These are phyloP conservation scores for Drosera capensis DNA, from an alignment of 148 eudicot genomes.

Conservation along the genomic window DNA sequence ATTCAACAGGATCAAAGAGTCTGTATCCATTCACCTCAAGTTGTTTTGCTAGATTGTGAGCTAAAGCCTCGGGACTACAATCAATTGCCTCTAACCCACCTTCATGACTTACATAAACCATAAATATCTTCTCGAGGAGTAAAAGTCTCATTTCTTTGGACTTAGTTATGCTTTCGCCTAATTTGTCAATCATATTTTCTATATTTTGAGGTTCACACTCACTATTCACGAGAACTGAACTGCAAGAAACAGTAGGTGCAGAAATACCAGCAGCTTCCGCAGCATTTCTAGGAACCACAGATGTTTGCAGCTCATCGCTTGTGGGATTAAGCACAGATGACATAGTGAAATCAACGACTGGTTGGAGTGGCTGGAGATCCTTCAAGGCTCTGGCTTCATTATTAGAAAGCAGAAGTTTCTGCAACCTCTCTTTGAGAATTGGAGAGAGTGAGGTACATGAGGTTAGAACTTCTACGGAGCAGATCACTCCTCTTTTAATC, in stretches of 20 bases:
- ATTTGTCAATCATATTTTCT: conserved; percentile 7
- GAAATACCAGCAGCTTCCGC: conserved; percentile 1
- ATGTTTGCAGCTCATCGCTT: conserved; percentile 1
- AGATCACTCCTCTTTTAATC: conserved; percentile 48
- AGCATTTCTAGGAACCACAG: conserved; percentile 4
- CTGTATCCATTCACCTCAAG: conserved; percentile 16
- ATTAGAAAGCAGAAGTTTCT: conserved; percentile 20
- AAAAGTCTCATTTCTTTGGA: conserved; percentile 9
- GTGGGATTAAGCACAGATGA: conserved; percentile 4
- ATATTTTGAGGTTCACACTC: conserved; percentile 7
- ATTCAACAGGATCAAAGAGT: conserved; percentile 17
- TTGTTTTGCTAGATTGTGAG: conserved; percentile 16
- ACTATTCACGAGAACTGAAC: not conserved
- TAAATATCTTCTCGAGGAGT: conserved; percentile 14
- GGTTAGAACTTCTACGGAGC: conserved; percentile 45
- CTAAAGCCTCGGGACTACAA: conserved; percentile 16
- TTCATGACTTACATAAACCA: conserved; percentile 6
- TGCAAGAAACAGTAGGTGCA: conserved; percentile 1
- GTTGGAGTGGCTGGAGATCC: conserved; percentile 7
- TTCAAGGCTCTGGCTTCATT: conserved; percentile 6
- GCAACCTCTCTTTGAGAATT: conserved; percentile 39
- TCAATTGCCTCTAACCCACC: conserved; percentile 4
- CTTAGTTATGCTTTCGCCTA: conserved; percentile 15
- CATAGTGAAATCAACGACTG: not conserved
- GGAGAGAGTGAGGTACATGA: conserved; percentile 43